phyloP scores from a whole-genome alignment of 148 eudicot species.

The Bassia scoparia region DNA sequence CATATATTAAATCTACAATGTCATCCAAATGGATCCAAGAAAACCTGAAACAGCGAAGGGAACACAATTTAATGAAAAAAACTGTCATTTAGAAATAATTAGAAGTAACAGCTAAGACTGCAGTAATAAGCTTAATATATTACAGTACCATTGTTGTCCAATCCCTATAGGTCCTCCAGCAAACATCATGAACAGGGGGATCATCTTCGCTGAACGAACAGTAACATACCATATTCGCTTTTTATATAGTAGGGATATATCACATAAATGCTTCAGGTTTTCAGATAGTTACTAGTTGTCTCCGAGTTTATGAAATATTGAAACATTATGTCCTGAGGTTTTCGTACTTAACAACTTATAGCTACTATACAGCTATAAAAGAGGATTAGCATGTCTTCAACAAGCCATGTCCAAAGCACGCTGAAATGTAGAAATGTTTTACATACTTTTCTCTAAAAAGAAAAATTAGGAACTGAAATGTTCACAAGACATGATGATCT shows the following conservation, averaged over 20 bases:
- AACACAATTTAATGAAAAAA: neutral
- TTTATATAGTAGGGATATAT: too few species aligned
- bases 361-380: too few species aligned
- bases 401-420: neutral
- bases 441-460: neutral
- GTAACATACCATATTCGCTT: too few species aligned
- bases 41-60: constrained; percentile 51
- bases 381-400: neutral
- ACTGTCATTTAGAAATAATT: too few species aligned
- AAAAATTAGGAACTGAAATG: neutral
- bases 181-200: constrained; percentile 92
- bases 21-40: constrained; percentile 99
- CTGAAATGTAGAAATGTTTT: neutral
- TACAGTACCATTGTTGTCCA: constrained; percentile 98
- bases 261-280: too few species aligned
- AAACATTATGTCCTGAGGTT: too few species aligned
- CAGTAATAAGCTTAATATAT: too few species aligned
- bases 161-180: constrained; percentile 99
- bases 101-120: too few species aligned
- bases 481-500: too few species aligned
- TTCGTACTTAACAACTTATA: too few species aligned
- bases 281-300: too few species aligned
- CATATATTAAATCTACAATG: constrained; percentile 77
- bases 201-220: constrained; percentile 99
- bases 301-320: too few species aligned